Base-by-base conservation (phyloP, 2,329 filamentous ascomycete genomes). In the Pyricularia pennisetigena region DNA sequence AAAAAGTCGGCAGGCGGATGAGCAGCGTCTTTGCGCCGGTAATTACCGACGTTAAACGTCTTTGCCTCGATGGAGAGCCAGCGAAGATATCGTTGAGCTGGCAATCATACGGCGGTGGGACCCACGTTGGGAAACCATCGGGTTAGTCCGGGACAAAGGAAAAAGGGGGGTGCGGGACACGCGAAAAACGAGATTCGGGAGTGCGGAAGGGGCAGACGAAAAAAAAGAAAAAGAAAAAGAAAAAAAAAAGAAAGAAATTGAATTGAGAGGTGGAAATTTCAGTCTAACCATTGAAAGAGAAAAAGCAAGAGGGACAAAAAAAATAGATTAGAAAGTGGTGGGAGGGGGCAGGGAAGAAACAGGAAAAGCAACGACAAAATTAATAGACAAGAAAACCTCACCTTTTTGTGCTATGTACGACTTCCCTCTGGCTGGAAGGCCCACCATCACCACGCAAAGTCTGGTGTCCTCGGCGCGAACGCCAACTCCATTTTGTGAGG, bases 371-470 rank as follows among this genome's bases (percentile, higher is more conserved):
- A 23, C 1, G 24, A 49, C 16, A n/a, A 49, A 49, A 41, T 3
- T 16, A 49, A 20, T 49, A 49, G 41, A 49, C 41, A 49, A 20
- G 28, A 64, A 10, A 12, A 12, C 77, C 82, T 75, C 83, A 95
- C 94, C 93, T 87, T 97, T 97, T 76, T 97, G 93, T 73, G 95
- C 94, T 77, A 99, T 98, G 80, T 99, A 99, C 68, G 94, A 97
- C 81, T 99, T 99, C 76, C 95, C 95, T 74, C 95, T 86, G 10
- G 95, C 95, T 3, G 95, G 95, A 74, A 99, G 82, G 71, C 95
- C 95, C 70, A 99, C 95, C 95, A 99, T 99, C 74, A 99, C 93
- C 72, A 99, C 94, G 79, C 94, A 98, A 82, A 99, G 96, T 79
- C 92, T 92, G 70, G 92, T 94, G 79, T 97, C 93, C 83, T 98